Conservation (phyloP, 1,284 basidiomycete genomes). For the Apiotrichum montevideense region DNA sequence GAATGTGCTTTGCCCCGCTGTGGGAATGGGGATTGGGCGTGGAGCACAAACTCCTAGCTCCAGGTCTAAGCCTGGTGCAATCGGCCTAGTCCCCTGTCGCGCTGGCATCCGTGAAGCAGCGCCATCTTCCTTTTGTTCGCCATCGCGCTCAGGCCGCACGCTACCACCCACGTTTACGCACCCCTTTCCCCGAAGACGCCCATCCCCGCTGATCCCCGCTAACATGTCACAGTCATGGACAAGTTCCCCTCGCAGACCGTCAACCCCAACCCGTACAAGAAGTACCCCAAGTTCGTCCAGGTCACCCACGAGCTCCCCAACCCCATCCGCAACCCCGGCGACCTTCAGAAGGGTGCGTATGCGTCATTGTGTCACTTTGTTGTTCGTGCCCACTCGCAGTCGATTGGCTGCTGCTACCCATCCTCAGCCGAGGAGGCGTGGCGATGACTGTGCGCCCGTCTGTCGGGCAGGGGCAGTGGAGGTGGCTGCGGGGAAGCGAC, state of each 20-base stretch:
- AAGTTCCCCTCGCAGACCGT: slow-evolving; percentile 33
- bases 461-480: no score
- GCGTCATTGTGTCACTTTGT: not conserved
- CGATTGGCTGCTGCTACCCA: not conserved
- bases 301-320: slow-evolving; percentile 33
- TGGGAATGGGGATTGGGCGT: no score
- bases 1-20: no score
- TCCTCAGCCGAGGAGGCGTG: not conserved
- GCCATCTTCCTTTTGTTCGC: no score
- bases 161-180: no score
- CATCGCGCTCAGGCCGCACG: no score
- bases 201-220: not conserved
- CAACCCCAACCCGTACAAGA: slow-evolving; percentile 40
- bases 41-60: no score
- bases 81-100: no score
- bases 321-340: slow-evolving; percentile 38
- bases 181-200: no score
- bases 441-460: not conserved
- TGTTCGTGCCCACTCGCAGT: not conserved
- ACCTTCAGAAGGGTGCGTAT: slow-evolving; percentile 43
- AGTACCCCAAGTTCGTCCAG: slow-evolving; percentile 45
- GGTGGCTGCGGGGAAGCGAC: not conserved
- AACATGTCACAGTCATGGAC: slow-evolving; percentile 12
- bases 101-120: no score
- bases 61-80: no score